phyloP scores from a whole-genome alignment of 129 eudicot genomes.

The Kitagawia praeruptora region DNA sequence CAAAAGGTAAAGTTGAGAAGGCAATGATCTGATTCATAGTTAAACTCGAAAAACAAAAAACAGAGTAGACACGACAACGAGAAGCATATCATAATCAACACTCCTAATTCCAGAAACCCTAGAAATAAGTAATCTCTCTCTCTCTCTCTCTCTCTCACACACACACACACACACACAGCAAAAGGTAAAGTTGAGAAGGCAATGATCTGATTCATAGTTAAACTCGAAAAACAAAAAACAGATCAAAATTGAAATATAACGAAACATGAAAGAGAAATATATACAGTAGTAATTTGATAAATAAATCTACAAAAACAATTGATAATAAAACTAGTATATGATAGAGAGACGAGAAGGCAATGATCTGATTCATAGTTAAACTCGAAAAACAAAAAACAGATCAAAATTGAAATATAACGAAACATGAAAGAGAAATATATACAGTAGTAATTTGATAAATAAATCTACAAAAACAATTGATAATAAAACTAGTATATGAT shows the following conservation, averaged over 20 bases:
- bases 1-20: not conserved
- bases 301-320: not conserved
- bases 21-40: not conserved
- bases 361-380: not conserved
- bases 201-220: not conserved
- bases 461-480: not conserved
- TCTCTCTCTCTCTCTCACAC: not conserved
- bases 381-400: not conserved
- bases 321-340: not conserved
- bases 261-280: not conserved
- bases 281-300: not conserved
- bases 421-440: not conserved
- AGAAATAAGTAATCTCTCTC: not conserved
- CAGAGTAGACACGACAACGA: not conserved
- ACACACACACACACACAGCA: not conserved
- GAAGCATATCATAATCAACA: not conserved
- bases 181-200: not conserved
- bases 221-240: not conserved
- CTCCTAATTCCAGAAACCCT: not conserved
- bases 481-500: not conserved
- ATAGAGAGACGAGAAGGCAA: not conserved
- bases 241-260: not conserved
- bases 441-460: not conserved
- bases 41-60: not conserved
- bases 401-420: not conserved